phyloP scores from a whole-genome alignment of 192 early-diverging fungal species.

The Backusella morwellensis region DNA sequence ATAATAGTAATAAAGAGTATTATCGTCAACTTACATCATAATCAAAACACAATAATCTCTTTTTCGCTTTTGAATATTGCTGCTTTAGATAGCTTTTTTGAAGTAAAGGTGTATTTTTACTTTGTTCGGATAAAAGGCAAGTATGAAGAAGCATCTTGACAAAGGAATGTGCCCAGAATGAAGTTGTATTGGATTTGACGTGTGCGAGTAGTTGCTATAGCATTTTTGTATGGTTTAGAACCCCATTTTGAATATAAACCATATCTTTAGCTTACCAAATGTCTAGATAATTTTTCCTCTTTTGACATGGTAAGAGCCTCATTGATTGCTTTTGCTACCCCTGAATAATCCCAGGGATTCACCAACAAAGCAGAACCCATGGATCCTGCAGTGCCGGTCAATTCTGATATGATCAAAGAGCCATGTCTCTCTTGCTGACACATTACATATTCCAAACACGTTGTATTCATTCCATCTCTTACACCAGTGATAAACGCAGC shows the following conservation, averaged over 20 bases:
- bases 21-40: slow-evolving; percentile 69
- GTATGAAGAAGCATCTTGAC: slow-evolving; percentile 67
- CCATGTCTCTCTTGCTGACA: slow-evolving; percentile 88
- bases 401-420: slow-evolving; percentile 91
- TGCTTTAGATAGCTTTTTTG: slow-evolving; percentile 33
- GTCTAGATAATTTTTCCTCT: slow-evolving; percentile 63
- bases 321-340: slow-evolving; percentile 77
- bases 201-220: slow-evolving; percentile 74
- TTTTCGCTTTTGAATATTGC: slow-evolving; percentile 56
- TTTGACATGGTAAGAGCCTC: slow-evolving; percentile 66
- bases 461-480: slow-evolving; percentile 98
- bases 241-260: background rate
- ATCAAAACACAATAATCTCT: slow-evolving; percentile 89
- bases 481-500: slow-evolving; percentile 87
- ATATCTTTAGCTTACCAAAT: slow-evolving; percentile 46
- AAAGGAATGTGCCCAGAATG: slow-evolving; percentile 86
- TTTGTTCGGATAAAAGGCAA: slow-evolving; percentile 41
- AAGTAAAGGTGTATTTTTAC: slow-evolving; percentile 43
- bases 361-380: slow-evolving; percentile 78
- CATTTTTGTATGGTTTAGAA: background rate
- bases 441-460: slow-evolving; percentile 89
- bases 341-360: slow-evolving; percentile 86
- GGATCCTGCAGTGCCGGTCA: slow-evolving; percentile 91
- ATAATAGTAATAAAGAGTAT: background rate
- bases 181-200: slow-evolving; percentile 81